A percentile compares a stretch with the other conserved stretches of the same genome.
Conservation (phyloP, 2,329 filamentous ascomycete genomes). For the Trichoderma gracile region DNA sequence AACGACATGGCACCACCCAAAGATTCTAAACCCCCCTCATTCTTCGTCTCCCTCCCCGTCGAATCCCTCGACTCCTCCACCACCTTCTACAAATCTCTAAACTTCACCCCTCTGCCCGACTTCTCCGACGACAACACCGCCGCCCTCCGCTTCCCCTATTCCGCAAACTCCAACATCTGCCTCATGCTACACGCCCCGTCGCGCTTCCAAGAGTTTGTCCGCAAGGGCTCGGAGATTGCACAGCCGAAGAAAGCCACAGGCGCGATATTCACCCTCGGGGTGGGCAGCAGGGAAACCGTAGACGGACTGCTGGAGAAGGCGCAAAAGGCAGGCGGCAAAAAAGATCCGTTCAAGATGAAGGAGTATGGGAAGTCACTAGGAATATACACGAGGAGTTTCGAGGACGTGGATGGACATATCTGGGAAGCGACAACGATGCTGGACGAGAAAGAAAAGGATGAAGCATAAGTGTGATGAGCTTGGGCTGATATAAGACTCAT, state of each 20-base stretch:
- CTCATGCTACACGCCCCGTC: constrained; percentile 30
- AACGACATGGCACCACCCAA: too few relatives aligned
- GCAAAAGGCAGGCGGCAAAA: constrained; percentile 27
- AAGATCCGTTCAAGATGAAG: constrained; percentile 29
- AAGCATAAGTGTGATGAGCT: neutral
- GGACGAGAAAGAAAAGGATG: neutral
- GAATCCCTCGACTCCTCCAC: neutral
- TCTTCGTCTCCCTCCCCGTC: constrained; percentile 22
- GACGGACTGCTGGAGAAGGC: constrained; percentile 29
- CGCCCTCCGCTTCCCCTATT: constrained; percentile 28
- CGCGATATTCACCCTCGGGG: constrained; percentile 27
- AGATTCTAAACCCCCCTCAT: constrained; percentile 8
- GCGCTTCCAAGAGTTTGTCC: constrained; percentile 31
- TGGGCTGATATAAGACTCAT: neutral
- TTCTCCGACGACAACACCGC: constrained; percentile 28
- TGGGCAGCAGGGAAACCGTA: constrained; percentile 28
- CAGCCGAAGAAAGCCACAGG: constrained; percentile 29
- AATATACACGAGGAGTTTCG: constrained; percentile 31
- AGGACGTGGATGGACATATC: constrained; percentile 33
- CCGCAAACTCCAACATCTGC: constrained; percentile 29
- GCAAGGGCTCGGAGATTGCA: constrained; percentile 26
- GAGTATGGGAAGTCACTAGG: constrained; percentile 27
- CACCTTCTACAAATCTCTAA: constrained; percentile 28
- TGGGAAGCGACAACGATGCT: constrained; percentile 31
- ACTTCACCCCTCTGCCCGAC: constrained; percentile 23